These are phyloP conservation scores for Trichoderma sp. DNA, from an alignment of 2,329 filamentous ascomycete species.

Conservation along the genomic window DNA sequence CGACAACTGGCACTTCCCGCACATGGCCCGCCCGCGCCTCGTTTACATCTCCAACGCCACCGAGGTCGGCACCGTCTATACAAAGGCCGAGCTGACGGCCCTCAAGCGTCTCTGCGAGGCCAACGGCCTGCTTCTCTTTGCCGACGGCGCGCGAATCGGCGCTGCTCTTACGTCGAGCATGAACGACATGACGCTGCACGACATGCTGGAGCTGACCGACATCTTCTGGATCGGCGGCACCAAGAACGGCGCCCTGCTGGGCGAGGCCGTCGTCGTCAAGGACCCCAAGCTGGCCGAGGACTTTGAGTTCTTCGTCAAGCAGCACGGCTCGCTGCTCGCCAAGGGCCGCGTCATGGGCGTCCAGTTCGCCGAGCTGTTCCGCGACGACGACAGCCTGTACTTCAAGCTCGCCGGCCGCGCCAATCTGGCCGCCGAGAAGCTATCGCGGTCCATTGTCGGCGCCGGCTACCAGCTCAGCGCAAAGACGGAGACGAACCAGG, in stretches of 20 bases:
- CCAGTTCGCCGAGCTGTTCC: conserved; percentile 55
- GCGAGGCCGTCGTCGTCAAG: conserved; percentile 56
- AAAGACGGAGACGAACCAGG: conserved; percentile 55
- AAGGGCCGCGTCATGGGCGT: conserved; percentile 54
- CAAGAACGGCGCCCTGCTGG: conserved; percentile 55
- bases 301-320: conserved; percentile 57
- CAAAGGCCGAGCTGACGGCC: conserved; percentile 46
- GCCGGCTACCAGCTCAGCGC: conserved; percentile 49
- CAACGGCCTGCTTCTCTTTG: conserved; percentile 48
- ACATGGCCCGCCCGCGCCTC: conserved; percentile 55
- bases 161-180: conserved; percentile 47
- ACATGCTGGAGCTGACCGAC: conserved; percentile 53
- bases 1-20: conserved; percentile 55
- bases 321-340: conserved; percentile 54
- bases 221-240: conserved; percentile 61
- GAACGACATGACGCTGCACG: conserved; percentile 50
- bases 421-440: conserved; percentile 49
- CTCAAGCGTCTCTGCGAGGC: conserved; percentile 50
- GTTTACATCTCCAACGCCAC: conserved; percentile 58
- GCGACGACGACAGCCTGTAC: conserved; percentile 44
- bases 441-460: conserved; percentile 48
- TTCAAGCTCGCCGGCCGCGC: conserved; percentile 51
- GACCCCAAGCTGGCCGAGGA: conserved; percentile 47
- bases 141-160: conserved; percentile 54
- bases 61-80: conserved; percentile 55